Percentiles rank a stretch among this genome's conserved stretches.
These are phyloP conservation scores for Berberis thunbergii DNA, from an alignment of 164 flowering plant species.

Conservation along the genomic window DNA sequence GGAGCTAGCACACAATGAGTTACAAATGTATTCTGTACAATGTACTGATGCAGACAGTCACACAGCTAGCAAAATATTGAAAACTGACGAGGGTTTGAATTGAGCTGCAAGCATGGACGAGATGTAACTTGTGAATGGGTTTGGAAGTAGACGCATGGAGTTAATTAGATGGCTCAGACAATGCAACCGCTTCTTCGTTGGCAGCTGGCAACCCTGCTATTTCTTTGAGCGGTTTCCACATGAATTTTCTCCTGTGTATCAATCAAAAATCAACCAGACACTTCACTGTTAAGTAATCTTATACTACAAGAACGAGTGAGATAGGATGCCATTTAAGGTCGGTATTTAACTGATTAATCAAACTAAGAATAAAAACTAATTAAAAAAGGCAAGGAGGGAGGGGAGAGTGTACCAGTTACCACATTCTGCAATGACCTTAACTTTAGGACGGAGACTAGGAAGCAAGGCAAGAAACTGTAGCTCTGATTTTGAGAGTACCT, in stretches of 20 bases:
- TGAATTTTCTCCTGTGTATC: conserved; percentile 12
- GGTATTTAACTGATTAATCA: neutral
- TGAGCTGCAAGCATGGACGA: too few relatives aligned
- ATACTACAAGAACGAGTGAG: neutral
- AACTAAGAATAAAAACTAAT: neutral
- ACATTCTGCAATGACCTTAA: conserved; percentile 39
- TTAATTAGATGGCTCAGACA: too few relatives aligned
- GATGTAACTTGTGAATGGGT: too few relatives aligned
- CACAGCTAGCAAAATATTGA: too few relatives aligned
- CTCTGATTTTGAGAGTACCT: conserved; percentile 68
- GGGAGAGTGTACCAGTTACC: conserved; percentile 56
- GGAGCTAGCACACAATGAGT: too few relatives aligned
- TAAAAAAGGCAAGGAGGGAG: neutral
- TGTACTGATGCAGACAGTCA: too few relatives aligned
- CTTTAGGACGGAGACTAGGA: conserved; percentile 52
- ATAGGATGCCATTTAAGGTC: neutral
- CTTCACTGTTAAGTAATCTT: too few relatives aligned
- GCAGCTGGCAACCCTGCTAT: conserved; percentile 8
- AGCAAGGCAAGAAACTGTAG: conserved; percentile 73
- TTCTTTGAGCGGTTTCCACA: conserved; percentile 18
- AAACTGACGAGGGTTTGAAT: too few relatives aligned
- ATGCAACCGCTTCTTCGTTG: neutral
- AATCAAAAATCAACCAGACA: neutral
- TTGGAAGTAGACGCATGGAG: too few relatives aligned
- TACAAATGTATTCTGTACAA: too few relatives aligned